Evolutionary conservation across 495 filamentous ascomycete species (phyloP).

Genomic region (Tuber indicum): DNA sequence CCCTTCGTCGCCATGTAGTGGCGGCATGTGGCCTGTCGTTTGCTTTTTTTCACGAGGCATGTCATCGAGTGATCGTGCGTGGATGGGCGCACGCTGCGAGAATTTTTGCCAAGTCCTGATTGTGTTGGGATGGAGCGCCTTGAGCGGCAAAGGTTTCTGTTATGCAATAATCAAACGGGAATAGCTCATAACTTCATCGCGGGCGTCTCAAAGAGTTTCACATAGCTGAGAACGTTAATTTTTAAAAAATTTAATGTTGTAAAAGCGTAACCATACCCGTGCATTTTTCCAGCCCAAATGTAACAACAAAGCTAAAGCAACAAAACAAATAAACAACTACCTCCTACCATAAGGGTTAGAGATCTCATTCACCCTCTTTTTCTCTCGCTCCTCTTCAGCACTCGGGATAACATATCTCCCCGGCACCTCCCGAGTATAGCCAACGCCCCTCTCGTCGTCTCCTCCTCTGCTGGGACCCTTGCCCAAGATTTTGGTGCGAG

Average conservation of each 20-base stretch:
- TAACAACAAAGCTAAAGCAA: background rate
- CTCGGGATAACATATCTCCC: constrained; percentile 26
- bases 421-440: constrained; percentile 26
- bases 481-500: constrained; percentile 33
- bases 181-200: background rate
- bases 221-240: background rate
- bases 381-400: constrained; percentile 17
- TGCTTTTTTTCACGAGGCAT: background rate
- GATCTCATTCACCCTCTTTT: constrained; percentile 24
- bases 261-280: background rate
- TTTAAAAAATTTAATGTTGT: background rate
- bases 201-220: background rate
- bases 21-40: background rate
- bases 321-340: constrained; percentile 8
- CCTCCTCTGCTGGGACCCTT: constrained; percentile 15
- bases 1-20: background rate
- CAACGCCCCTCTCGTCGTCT: constrained; percentile 19
- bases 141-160: background rate
- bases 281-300: background rate
- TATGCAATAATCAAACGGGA: background rate
- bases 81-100: background rate
- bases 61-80: background rate
- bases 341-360: constrained; percentile 34
- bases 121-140: background rate
- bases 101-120: background rate